phyloP scores from a whole-genome alignment of 768 basidiomycete genomes.

The Pisolithus tinctorius region DNA sequence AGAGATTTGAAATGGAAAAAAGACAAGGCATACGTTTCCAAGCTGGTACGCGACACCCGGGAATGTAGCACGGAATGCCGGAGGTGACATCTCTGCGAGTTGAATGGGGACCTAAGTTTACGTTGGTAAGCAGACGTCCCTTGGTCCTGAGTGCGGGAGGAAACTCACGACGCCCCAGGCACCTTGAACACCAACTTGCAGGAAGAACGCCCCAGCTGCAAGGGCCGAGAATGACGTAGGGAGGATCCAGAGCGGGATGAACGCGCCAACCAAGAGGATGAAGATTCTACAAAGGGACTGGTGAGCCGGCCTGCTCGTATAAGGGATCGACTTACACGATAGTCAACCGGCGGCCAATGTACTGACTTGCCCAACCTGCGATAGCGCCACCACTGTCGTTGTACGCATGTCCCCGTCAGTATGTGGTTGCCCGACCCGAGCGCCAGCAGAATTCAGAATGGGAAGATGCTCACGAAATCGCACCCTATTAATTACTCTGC shows the following conservation, averaged over 20 bases:
- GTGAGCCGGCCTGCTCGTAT: not conserved
- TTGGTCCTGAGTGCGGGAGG: not conserved
- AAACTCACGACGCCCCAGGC: constrained; percentile 78
- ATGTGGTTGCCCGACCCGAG: not conserved
- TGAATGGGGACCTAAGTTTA: constrained; percentile 59
- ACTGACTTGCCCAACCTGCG: constrained; percentile 69
- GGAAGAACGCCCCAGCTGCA: constrained; percentile 77
- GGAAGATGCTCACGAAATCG: constrained; percentile 32
- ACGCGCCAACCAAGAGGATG: constrained; percentile 28
- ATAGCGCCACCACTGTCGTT: constrained; percentile 52
- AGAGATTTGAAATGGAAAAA: not conserved
- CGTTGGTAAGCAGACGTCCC: too few species aligned
- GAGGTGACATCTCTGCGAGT: constrained; percentile 78
- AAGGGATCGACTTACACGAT: constrained; percentile 37
- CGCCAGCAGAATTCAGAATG: constrained; percentile 2
- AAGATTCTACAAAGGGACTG: constrained; percentile 11
- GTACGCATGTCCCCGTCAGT: not conserved
- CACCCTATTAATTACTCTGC: constrained; percentile 26
- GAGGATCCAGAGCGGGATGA: constrained; percentile 82
- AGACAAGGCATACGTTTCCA: constrained; percentile 44
- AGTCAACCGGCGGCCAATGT: constrained; percentile 77
- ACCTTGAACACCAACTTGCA: constrained; percentile 86
- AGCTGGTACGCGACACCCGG: constrained; percentile 82
- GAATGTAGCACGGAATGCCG: constrained; percentile 84
- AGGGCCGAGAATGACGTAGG: constrained; percentile 63